Percentiles rank a stretch among this genome's conserved stretches.
Evolutionary conservation across 2,329 filamentous ascomycete species (phyloP).

Genomic region (Exophiala dermatitidis): DNA sequence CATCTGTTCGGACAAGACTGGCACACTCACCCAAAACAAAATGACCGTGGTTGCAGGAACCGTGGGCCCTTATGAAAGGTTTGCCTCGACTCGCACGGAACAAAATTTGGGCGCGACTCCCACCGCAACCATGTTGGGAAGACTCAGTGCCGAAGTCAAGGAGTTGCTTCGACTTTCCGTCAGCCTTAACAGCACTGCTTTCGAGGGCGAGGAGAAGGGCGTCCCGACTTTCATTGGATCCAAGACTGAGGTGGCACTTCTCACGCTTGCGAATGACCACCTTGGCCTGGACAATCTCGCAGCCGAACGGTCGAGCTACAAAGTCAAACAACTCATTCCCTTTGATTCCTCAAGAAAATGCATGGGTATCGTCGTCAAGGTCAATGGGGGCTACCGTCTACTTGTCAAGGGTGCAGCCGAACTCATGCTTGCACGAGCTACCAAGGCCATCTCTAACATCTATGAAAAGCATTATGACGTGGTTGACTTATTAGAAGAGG

Average conservation of each 20-base stretch:
- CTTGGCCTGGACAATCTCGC: constrained; percentile 58
- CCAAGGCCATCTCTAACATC: constrained; percentile 31
- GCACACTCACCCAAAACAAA: constrained; percentile 66
- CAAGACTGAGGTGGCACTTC: constrained; percentile 68
- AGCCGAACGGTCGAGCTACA: constrained; percentile 55
- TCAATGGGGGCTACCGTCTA: constrained; percentile 37
- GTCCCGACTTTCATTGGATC: constrained; percentile 63
- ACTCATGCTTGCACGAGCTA: constrained; percentile 37
- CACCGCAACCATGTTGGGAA: constrained; percentile 19
- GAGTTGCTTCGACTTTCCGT: constrained; percentile 38
- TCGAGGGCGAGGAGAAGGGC: constrained; percentile 66
- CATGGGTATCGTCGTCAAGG: constrained; percentile 43
- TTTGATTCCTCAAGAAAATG: constrained; percentile 72
- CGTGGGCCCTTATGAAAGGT: constrained; percentile 53
- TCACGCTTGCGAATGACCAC: constrained; percentile 61
- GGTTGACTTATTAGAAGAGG: constrained; percentile 24
- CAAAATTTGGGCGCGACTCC: constrained; percentile 8
- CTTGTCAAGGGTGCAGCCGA: constrained; percentile 46
- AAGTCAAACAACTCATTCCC: constrained; percentile 60
- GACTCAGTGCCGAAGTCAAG: constrained; percentile 31
- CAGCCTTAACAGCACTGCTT: constrained; percentile 58
- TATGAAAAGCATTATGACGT: constrained; percentile 25
- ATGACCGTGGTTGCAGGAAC: constrained; percentile 71
- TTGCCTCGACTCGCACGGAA: constrained; percentile 30
- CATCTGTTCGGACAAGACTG: constrained; percentile 74